Evolutionary conservation across 805 yeast genomes (phyloP), one percentile per base, ranked within the genome.

Genomic region (Suhomyces sp.): DNA sequence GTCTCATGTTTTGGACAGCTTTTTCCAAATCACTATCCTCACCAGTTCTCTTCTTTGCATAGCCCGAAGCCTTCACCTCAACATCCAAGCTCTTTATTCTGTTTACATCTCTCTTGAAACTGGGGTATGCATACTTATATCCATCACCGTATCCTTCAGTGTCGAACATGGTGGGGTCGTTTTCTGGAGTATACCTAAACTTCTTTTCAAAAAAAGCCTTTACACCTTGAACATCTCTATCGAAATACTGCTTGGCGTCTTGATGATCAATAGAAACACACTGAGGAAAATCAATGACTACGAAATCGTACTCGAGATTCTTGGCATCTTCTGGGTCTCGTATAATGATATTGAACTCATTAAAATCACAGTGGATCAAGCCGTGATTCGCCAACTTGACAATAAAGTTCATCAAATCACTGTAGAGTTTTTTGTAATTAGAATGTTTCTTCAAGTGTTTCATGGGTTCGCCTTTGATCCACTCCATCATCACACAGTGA

Each of bases 251-350:
- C 56, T 86, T 86, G 6, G 98, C 97, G 66, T 94, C 97, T 3
- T 76, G 78, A 65, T 94, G 99, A 58, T 87, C 92, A 44, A 89
- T 88, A 20, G 97, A 89, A 15, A 94, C 87, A 82, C 97, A 93
- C 71, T 94, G 99, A 3, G 99, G 99, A 77, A 94, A 94, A 77
- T 94, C 99, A 62, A 94, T 93, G 24, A 94, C 97, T 19, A 92
- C 86, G 61, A 91, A 89, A 47, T 89, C 94, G 43, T 73, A 71
- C 50, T 84, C 89, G 52, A 71, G 72, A 17, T 76, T 63, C 40
- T 66, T 75, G 15, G 72, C 71, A 17, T 77, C 80, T 44, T 80
- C 81, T 29, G 81, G 76, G 56, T 87, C 87, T 40, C 87, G 77
- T 27, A 90, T 84, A 81, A 94, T 89, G 59, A 94, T 90, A 68